Base-by-base conservation (phyloP, 2,329 filamentous ascomycete genomes). In the Paracamarosporium sp. region DNA sequence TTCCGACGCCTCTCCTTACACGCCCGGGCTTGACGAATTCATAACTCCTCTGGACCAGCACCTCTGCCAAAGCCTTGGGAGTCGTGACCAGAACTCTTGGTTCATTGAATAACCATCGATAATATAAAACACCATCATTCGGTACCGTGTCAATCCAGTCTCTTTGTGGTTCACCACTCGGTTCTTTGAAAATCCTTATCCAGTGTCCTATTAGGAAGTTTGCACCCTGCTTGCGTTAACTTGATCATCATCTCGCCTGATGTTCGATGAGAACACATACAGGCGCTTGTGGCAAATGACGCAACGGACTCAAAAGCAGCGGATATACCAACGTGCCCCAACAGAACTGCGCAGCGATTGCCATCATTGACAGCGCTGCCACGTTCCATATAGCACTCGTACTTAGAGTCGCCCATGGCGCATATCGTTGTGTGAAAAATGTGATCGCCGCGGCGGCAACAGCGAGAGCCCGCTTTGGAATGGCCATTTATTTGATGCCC, bases 261-360 rank as follows among this genome's bases (percentile, higher is more conserved):
- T n/a, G 13, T 20, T 25, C 9, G 46, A 31, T 7, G 12, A 8
- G 30, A 46, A 50, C 40, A 69, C 80, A 66, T 66, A 84, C 83
- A 41, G 78, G 67, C 5, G 85, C 83, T 12, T 78, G 75, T 4
- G 86, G 86, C 30, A 90, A 69, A 65, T 86, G 76, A 58, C 84
- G 81, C 45, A 90, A 64, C 2, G 86, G 86, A 36, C 82, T 87
- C 58, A 89, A 77, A 58, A 81, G 84, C 31, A 79, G 74, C 3
- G 87, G 88, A 65, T 86, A 89, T 41, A 90, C 64, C 9, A 87
- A 48, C 0, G 84, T 67, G 5, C 54, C 69, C 73, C 78, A 86
- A 25, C 74, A 62, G 3, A 65, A 65, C 61, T 74, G 78, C 1
- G 68, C 52, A 3, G 76, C 38, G 24, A 79, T 66, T 45, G 77